phyloP scores from a whole-genome alignment of 2,329 filamentous ascomycete species.

The Plectosphaerella cucumerina region DNA sequence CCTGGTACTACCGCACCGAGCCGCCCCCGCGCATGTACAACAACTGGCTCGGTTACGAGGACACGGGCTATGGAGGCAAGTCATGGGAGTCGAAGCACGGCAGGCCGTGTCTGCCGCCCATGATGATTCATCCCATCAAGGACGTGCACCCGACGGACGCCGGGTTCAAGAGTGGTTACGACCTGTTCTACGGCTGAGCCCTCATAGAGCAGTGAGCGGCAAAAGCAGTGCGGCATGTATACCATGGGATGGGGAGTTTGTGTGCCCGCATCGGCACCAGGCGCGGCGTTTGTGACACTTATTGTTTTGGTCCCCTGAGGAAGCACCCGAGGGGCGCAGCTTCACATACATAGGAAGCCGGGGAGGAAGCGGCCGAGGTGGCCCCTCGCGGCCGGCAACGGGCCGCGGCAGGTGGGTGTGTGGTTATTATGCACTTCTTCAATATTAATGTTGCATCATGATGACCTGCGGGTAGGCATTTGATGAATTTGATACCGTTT shows the following conservation, averaged over 20 bases:
- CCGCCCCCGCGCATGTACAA: slow-evolving; percentile 56
- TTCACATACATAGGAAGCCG: not conserved
- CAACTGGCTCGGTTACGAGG: slow-evolving; percentile 59
- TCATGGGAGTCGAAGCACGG: slow-evolving; percentile 54
- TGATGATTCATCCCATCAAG: slow-evolving; percentile 58
- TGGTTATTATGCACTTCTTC: not conserved
- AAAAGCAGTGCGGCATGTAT: slow-evolving; percentile 1
- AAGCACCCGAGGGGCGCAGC: too few relatives aligned
- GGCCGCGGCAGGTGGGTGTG: not conserved
- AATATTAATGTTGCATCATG: not conserved
- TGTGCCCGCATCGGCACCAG: too few relatives aligned
- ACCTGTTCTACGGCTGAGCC: slow-evolving; percentile 31
- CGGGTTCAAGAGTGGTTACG: slow-evolving; percentile 33
- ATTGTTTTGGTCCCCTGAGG: not conserved
- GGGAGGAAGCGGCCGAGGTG: not conserved
- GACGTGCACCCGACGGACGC: slow-evolving; percentile 47
- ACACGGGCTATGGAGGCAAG: slow-evolving; percentile 48
- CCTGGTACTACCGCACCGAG: slow-evolving; percentile 57
- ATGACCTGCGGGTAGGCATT: too few relatives aligned
- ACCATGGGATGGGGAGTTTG: too few relatives aligned
- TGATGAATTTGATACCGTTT: too few relatives aligned
- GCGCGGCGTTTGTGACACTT: not conserved
- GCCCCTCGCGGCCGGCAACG: not conserved
- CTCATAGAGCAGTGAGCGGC: not conserved
- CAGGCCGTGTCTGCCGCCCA: slow-evolving; percentile 52